These are phyloP conservation scores for Ustilago vetiveriae DNA, from an alignment of 1,284 basidiomycete genomes.

Conservation along the genomic window DNA sequence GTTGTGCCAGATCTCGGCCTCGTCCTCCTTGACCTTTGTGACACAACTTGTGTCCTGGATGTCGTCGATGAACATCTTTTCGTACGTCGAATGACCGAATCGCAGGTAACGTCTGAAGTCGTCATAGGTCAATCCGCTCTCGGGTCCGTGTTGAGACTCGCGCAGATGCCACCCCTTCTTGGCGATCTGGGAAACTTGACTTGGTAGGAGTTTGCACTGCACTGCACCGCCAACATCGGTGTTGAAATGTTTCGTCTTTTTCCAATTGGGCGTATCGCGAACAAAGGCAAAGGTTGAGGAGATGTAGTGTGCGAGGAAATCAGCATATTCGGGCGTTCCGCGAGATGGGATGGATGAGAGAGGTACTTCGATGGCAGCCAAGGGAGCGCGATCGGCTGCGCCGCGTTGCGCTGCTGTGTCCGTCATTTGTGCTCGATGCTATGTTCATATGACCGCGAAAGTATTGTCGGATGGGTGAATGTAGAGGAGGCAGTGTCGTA, in stretches of 20 bases:
- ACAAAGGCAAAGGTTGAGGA: slow-evolving; percentile 30
- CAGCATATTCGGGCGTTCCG: slow-evolving; percentile 37
- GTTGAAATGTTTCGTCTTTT: slow-evolving; percentile 35
- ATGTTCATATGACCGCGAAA: too few species aligned
- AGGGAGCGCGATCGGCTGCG: slow-evolving; percentile 9
- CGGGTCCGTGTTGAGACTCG: slow-evolving; percentile 35
- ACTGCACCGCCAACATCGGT: slow-evolving; percentile 29
- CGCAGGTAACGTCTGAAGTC: slow-evolving; percentile 50
- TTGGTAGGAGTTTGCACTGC: slow-evolving; percentile 32
- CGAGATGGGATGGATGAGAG: slow-evolving; percentile 35
- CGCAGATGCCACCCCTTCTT: slow-evolving; percentile 58
- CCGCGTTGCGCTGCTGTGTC: not conserved
- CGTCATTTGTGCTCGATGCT: not conserved
- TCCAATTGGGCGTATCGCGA: slow-evolving; percentile 27
- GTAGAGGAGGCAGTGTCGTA: too few species aligned
- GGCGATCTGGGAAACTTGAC: slow-evolving; percentile 18
- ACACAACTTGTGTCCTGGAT: slow-evolving; percentile 41
- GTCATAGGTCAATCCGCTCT: slow-evolving; percentile 40
- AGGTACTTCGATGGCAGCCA: slow-evolving; percentile 28
- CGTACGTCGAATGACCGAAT: slow-evolving; percentile 48
- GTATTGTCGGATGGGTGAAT: too few species aligned
- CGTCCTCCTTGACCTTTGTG: slow-evolving; percentile 31
- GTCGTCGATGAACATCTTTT: slow-evolving; percentile 54
- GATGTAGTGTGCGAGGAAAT: slow-evolving; percentile 33
- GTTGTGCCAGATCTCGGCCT: slow-evolving; percentile 56